Evolutionary conservation across 2,329 filamentous ascomycete species (phyloP).

Genomic region (Colletotrichum eleusines): DNA sequence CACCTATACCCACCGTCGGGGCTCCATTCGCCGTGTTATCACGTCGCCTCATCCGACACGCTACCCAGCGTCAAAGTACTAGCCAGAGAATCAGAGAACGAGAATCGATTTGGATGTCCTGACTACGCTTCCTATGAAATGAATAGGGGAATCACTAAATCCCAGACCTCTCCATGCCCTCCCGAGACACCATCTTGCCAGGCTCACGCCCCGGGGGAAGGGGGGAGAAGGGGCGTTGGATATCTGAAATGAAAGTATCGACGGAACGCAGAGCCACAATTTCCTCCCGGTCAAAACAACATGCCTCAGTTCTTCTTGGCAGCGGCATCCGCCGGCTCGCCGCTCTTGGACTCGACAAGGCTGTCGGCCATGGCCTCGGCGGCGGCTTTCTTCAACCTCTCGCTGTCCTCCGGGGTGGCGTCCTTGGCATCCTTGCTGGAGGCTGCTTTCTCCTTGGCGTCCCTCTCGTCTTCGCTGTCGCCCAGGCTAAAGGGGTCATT

Average conservation of each 20-base stretch:
- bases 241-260: constrained; percentile 41
- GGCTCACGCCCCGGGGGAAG: constrained; percentile 25
- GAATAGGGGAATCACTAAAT: constrained; percentile 33
- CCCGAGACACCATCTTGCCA: constrained; percentile 27
- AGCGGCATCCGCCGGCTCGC: constrained; percentile 47
- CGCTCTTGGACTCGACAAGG: constrained; percentile 59
- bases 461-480: constrained; percentile 93
- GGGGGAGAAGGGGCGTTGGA: constrained; percentile 11
- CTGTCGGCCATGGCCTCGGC: constrained; percentile 71
- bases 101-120: constrained; percentile 33
- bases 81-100: neutral
- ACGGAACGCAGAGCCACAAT: constrained; percentile 15
- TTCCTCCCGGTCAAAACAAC: constrained; percentile 2
- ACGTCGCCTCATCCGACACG: neutral
- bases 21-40: neutral
- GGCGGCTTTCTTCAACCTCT: constrained; percentile 74
- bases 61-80: neutral
- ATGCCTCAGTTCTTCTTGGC: constrained; percentile 52
- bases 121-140: constrained; percentile 39
- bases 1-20: neutral
- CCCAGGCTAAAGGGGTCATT: constrained; percentile 97
- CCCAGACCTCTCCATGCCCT: constrained; percentile 30
- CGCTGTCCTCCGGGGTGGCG: constrained; percentile 67
- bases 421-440: constrained; percentile 52
- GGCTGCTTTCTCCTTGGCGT: constrained; percentile 73